Evolutionary conservation across 75 land plant genomes (phyloP).

Genomic region (Pinus tabuliformis): DNA sequence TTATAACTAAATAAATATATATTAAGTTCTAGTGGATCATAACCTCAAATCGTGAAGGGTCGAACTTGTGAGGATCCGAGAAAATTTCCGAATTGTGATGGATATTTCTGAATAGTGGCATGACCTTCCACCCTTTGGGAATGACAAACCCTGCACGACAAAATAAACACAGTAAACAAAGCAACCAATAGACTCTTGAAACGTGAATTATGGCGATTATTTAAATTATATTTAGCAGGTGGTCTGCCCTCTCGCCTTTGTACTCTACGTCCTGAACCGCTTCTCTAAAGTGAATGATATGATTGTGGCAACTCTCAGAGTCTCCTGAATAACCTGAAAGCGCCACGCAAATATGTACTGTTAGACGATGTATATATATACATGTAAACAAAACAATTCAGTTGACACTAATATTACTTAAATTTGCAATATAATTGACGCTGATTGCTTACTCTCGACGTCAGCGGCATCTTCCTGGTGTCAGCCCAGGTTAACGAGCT

Average conservation of each 20-base stretch:
- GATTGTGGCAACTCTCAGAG: slow-evolving; percentile 74
- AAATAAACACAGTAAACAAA: background rate
- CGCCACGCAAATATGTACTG: background rate
- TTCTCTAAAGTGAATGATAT: slow-evolving; percentile 92
- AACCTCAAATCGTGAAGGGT: slow-evolving; percentile 80
- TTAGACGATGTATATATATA: background rate
- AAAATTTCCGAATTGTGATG: slow-evolving; percentile 65
- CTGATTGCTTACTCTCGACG: slow-evolving; percentile 41
- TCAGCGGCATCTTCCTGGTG: slow-evolving; percentile 77
- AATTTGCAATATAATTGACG: background rate
- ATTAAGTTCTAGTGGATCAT: too few relatives aligned
- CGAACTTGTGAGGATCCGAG: slow-evolving; percentile 62
- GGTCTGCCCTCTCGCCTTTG: slow-evolving; percentile 41
- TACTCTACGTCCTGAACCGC: slow-evolving; percentile 91
- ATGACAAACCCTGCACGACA: slow-evolving; percentile 32
- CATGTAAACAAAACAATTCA: background rate
- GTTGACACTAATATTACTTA: background rate
- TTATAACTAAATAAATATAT: too few relatives aligned
- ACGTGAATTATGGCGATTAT: background rate
- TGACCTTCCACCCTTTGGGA: slow-evolving; percentile 81
- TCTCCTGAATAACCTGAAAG: slow-evolving; percentile 72
- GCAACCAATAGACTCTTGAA: background rate
- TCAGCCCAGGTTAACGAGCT: slow-evolving; percentile 64
- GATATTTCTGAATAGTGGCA: slow-evolving; percentile 68
- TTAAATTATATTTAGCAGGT: background rate